Evolutionary conservation across 75 land plant species (phyloP).

Genomic region (Picea glauca): DNA sequence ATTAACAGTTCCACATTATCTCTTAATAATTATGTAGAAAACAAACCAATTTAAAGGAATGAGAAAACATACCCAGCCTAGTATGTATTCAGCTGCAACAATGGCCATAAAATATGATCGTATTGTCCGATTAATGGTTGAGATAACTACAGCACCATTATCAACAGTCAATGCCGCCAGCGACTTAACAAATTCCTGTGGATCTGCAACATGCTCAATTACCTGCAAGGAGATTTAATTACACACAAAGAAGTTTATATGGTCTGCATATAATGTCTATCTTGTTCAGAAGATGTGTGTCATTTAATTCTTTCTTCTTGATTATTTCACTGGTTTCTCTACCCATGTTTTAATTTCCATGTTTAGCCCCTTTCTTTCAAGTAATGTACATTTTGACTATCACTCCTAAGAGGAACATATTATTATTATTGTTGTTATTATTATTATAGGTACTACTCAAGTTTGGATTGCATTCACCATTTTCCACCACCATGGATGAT

Average conservation of each 20-base stretch:
- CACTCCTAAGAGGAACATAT: too few species aligned
- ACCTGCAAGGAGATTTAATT: constrained; percentile 45
- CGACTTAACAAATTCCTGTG: constrained; percentile 79
- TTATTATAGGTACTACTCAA: too few species aligned
- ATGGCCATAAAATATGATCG: constrained; percentile 82
- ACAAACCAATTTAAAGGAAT: background rate
- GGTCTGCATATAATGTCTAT: background rate
- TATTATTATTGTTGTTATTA: too few species aligned
- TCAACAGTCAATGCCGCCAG: constrained; percentile 59
- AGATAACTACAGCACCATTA: constrained; percentile 73
- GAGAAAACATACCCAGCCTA: constrained; percentile 73
- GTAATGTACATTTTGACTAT: too few species aligned
- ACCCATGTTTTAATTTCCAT: too few species aligned
- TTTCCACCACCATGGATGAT: too few species aligned
- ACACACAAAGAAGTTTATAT: background rate
- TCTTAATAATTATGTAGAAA: background rate
- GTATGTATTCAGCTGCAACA: constrained; percentile 86
- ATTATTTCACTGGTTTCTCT: background rate
- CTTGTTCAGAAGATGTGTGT: background rate
- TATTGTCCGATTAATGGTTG: constrained; percentile 88
- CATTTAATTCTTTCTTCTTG: background rate
- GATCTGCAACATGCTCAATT: constrained; percentile 95
- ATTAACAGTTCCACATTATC: background rate
- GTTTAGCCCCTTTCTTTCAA: too few species aligned
- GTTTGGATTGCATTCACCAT: too few species aligned